Percentiles rank a stretch among this genome's conserved stretches.
Conservation (phyloP, 345 rosid species). For the Eucalyptus albens region DNA sequence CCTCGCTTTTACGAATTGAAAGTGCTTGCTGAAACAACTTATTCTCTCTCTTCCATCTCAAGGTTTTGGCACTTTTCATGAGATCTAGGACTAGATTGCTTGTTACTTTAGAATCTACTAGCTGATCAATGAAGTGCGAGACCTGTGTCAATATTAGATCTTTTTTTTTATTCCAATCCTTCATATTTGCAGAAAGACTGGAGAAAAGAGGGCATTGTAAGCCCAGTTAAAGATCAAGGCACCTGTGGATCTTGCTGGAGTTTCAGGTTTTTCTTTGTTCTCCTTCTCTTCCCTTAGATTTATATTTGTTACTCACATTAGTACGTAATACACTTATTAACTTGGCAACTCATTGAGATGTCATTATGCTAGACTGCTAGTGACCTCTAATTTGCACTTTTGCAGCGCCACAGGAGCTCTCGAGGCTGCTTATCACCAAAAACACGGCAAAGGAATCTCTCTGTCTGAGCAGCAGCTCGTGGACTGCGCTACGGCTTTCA, state of each 20-base stretch:
- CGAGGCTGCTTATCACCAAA: slow-evolving; percentile 94
- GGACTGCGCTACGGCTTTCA: slow-evolving; percentile 86
- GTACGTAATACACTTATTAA: background rate
- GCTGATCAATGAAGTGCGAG: too few species aligned
- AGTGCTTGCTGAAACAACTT: background rate
- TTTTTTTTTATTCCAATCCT: too few species aligned
- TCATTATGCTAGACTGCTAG: background rate
- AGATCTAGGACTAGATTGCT: too few species aligned
- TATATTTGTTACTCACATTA: background rate
- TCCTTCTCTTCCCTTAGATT: background rate
- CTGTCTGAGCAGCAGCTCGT: slow-evolving; percentile 98
- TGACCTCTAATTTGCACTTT: background rate
- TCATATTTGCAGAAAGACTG: too few species aligned
- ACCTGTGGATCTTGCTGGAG: too few species aligned
- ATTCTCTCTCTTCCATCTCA: background rate
- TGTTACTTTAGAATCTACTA: too few species aligned
- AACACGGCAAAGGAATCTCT: slow-evolving; percentile 64
- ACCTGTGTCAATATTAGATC: too few species aligned
- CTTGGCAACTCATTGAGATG: background rate
- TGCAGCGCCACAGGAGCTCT: slow-evolving; percentile 94
- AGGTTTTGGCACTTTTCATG: too few species aligned
- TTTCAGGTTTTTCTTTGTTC: too few species aligned
- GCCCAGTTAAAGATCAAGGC: too few species aligned
- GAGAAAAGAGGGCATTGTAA: too few species aligned
- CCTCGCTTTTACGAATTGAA: too few species aligned